Conservation (phyloP, 345 rosid species). For the Hibiscus tridactylites region DNA sequence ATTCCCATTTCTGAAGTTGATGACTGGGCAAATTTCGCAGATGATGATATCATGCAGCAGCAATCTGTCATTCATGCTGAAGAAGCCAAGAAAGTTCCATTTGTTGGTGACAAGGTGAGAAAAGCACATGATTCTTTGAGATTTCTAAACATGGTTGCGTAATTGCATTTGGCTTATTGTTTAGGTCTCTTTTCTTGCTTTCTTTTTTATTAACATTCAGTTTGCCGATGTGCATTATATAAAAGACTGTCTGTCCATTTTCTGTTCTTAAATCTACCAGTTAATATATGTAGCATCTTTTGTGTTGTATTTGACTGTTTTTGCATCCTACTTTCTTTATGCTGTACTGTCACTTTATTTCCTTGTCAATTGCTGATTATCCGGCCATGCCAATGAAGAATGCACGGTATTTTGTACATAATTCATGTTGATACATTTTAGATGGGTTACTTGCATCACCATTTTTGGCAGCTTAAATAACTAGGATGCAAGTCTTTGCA, state of each 20-base stretch:
- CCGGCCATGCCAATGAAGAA: background rate
- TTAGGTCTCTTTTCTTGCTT: background rate
- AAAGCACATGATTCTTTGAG: background rate
- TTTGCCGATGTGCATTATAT: background rate
- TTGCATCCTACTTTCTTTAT: background rate
- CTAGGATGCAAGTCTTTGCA: background rate
- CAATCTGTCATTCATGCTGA: slow-evolving; percentile 40
- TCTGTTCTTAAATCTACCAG: background rate
- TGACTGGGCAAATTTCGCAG: slow-evolving; percentile 36
- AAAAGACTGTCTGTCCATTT: background rate
- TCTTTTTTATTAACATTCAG: background rate
- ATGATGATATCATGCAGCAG: slow-evolving; percentile 51
- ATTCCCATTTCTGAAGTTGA: slow-evolving; percentile 24
- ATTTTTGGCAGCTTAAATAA: background rate
- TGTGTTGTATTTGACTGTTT: background rate
- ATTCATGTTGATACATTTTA: background rate
- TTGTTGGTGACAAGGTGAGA: slow-evolving; percentile 76
- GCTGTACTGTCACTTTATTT: background rate
- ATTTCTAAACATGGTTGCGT: background rate
- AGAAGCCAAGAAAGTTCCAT: slow-evolving; percentile 58
- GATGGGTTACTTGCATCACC: background rate
- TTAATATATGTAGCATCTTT: background rate
- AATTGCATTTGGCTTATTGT: background rate
- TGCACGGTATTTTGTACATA: background rate
- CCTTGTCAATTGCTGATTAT: background rate